Evolutionary conservation across 768 basidiomycete genomes (phyloP), one percentile per base, ranked within the genome.

Genomic region (Mycena vulgaris): DNA sequence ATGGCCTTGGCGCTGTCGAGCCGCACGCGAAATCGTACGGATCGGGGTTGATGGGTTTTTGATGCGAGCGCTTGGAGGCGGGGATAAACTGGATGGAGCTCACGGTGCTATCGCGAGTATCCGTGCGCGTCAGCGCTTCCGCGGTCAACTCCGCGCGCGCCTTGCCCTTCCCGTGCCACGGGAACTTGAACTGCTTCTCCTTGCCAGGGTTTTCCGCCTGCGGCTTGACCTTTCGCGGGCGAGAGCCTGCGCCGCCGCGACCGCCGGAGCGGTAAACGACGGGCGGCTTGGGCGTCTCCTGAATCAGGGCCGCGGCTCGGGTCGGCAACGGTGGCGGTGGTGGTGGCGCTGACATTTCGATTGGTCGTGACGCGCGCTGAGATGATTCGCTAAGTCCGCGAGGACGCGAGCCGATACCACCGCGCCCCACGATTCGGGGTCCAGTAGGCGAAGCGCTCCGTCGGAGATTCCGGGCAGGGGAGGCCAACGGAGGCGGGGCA

Each of bases 181-280:
- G 61, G 13, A 63, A 58, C n/a, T 52, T 63, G 39, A 63, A 58
- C 23, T 63, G 56, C 33, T 19, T 62, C 23, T 17, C 16, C 25
- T 25, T 37, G 10, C 35, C n/a, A n/a, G 42, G 35, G 10, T 13
- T n/a, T 52, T 21, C 39, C 27, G 51, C 47, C 23, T 25, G 9
- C n/a, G 47, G 21, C 58, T 39, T 21, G 17, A 37, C 64, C 39
- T 70, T 65, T 7, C 53, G 63, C n/a, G 66, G 45, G 7, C 66
- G 71, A 17, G 66, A 61, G 2, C 66, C 66, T 5, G 70, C 70
- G n/a, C 70, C 70, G 2, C 70, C 70, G 28, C 70, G 64, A 1
- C 70, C 70, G 7, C 51, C 27, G 6, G 65, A 65, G 25, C 70
- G 70, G 40, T 63, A 63, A 1, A 56, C 48, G 1, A 31, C n/a